Conservation (phyloP, 495 filamentous ascomycete genomes). For the Aspergillus indologenus region DNA sequence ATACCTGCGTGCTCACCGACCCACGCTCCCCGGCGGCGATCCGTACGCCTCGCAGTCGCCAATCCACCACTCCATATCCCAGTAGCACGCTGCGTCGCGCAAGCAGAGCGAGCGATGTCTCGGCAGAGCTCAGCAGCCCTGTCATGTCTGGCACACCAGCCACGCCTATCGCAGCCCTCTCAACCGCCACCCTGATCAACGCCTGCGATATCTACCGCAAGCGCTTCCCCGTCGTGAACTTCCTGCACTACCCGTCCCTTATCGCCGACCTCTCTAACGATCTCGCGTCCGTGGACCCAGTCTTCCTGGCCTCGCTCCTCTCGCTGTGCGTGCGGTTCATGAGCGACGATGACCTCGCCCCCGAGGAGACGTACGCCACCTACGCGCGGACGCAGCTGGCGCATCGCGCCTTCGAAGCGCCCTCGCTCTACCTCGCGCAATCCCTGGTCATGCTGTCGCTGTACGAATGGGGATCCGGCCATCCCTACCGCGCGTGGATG, state of each 20-base stretch:
- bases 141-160: neutral
- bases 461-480: slow-evolving; percentile 45
- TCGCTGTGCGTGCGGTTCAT: slow-evolving; percentile 43
- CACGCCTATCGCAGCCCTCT: slow-evolving; percentile 28
- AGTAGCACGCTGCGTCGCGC: neutral
- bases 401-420: slow-evolving; percentile 37
- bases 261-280: slow-evolving; percentile 40
- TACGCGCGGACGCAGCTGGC: slow-evolving; percentile 40
- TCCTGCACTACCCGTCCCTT: slow-evolving; percentile 44
- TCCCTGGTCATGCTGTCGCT: slow-evolving; percentile 43
- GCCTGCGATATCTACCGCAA: slow-evolving; percentile 42
- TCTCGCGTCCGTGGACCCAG: slow-evolving; percentile 34
- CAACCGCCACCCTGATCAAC: slow-evolving; percentile 33
- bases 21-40: slow-evolving; percentile 16
- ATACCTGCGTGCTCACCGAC: slow-evolving; percentile 33
- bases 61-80: neutral
- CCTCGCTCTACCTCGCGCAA: slow-evolving; percentile 41
- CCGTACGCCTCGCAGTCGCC: slow-evolving; percentile 6
- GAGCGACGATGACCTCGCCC: slow-evolving; percentile 24
- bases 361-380: slow-evolving; percentile 35
- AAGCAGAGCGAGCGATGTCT: neutral
- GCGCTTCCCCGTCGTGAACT: slow-evolving; percentile 44
- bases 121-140: neutral
- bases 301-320: slow-evolving; percentile 40
- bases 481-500: slow-evolving; percentile 48